Base-by-base conservation (phyloP, 441 rosid species). In the Viola pubescens region DNA sequence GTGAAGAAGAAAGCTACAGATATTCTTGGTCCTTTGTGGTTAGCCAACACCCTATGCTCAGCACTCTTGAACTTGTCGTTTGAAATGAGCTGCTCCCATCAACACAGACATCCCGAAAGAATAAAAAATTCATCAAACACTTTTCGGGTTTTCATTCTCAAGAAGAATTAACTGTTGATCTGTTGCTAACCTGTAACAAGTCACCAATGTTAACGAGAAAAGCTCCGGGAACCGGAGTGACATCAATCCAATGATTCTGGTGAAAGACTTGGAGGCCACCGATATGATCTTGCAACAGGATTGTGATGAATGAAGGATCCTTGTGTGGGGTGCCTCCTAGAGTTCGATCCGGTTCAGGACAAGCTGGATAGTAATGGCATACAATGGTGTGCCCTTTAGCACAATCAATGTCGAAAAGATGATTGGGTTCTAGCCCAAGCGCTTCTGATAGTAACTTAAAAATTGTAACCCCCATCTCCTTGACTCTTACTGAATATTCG, bases 261-360 rank as follows among this genome's bases (percentile, higher is more conserved):
- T 16, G 19, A 16, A 16, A 16, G 19, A 16, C 19, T 16, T 16
- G 19, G 19, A 16, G 19, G 19, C 19, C 19, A 16, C 19, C 19
- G 19, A 16, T 16, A 16, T 16, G 19, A 16, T 16, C 19, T 13
- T 64, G 73, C 6, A 72, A 11, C 12, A 68, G 67, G 52, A 71
- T 52, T 0, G 72, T 72, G 52, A 75, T 37, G 63, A 75, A 65
- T 47, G 63, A 67, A 0, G 60, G 63, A 58, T 72, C 70, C 0
- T 52, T 45, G 40, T 66, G 72, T 44, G 58, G 54, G 48, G 56
- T 58, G 6, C 66, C 63, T 40, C 79, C 77, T 53, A 69, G 9
- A 1, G 78, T 65, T 9, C 49, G 48, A 34, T 41, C 13, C 37
- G 48, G 59, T 56, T 16, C 19, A 16, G 19, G 19, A 16, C 19